Percentiles rank a stretch among this genome's conserved stretches.
Conservation (phyloP, 169 alveolate genomes). For the Hepatocystis sp. region DNA sequence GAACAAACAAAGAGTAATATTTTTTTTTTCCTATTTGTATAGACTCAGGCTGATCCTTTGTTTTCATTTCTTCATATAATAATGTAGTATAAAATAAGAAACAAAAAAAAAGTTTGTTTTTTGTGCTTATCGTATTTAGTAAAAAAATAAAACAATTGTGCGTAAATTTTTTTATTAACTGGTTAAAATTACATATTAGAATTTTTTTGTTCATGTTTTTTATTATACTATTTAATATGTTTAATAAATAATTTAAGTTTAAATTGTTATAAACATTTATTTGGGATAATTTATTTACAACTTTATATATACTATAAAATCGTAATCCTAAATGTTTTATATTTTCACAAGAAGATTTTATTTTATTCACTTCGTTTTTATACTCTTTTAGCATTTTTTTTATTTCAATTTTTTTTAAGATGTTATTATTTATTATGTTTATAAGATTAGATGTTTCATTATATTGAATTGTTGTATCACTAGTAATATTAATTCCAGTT, state of each 20-base stretch:
- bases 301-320: constrained; percentile 63
- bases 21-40: constrained; percentile 40
- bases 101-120: constrained; percentile 38
- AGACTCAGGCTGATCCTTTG: constrained; percentile 1
- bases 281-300: constrained; percentile 17
- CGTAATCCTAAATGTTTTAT: constrained; percentile 34
- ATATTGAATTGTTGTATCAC: too few relatives aligned
- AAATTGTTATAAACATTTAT: constrained; percentile 23
- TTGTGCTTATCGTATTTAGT: constrained; percentile 41
- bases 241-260: constrained; percentile 63
- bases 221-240: constrained; percentile 41
- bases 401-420: constrained; percentile 63
- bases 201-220: constrained; percentile 69
- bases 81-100: constrained; percentile 42
- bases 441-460: too few relatives aligned
- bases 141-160: constrained; percentile 57
- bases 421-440: constrained; percentile 44
- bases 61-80: constrained; percentile 55
- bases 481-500: too few relatives aligned
- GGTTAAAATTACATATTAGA: constrained; percentile 70
- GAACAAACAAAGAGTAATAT: constrained; percentile 50
- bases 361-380: constrained; percentile 61
- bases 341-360: constrained; percentile 54
- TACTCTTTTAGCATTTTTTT: constrained; percentile 66
- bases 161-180: constrained; percentile 64